Conservation (phyloP, 225 moss, liverwort and hornwort species). For the Lunularia cruciata region DNA sequence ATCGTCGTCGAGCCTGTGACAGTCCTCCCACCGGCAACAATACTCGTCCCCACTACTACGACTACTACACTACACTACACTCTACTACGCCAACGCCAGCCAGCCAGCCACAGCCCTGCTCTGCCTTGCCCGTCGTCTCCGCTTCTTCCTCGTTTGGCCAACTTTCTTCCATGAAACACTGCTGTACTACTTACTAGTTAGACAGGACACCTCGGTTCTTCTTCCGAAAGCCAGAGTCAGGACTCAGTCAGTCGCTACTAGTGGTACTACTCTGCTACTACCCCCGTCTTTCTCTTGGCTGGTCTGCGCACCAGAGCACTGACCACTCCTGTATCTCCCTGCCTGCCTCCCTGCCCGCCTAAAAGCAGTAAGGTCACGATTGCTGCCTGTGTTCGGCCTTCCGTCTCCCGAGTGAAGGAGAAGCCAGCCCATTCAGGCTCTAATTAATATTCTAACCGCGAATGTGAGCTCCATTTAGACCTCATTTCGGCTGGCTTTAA, state of each 20-base stretch:
- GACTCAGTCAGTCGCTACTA: no score
- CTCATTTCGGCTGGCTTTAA: conserved; percentile 20
- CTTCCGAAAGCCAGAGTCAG: no score
- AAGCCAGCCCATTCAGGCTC: neutral
- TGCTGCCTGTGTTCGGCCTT: neutral
- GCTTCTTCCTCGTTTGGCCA: neutral
- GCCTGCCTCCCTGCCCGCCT: conserved; percentile 5
- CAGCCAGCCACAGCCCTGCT: neutral
- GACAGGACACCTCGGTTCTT: no score
- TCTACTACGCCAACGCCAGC: neutral
- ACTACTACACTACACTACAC: neutral
- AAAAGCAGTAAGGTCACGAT: conserved; percentile 13
- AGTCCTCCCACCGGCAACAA: neutral
- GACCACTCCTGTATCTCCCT: no score
- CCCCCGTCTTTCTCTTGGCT: no score
- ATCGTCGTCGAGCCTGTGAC: neutral
- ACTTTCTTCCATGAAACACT: no score
- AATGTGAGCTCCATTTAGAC: conserved; percentile 11
- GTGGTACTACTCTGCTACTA: no score
- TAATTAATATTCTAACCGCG: conserved; percentile 4
- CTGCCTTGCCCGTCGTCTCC: neutral
- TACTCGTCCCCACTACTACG: no score
- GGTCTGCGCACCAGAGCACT: no score
- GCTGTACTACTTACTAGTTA: no score
- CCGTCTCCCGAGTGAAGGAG: neutral